Evolutionary conservation across 176 grass and related monocot species (phyloP).

Genomic region (Rhynchospora pubera): DNA sequence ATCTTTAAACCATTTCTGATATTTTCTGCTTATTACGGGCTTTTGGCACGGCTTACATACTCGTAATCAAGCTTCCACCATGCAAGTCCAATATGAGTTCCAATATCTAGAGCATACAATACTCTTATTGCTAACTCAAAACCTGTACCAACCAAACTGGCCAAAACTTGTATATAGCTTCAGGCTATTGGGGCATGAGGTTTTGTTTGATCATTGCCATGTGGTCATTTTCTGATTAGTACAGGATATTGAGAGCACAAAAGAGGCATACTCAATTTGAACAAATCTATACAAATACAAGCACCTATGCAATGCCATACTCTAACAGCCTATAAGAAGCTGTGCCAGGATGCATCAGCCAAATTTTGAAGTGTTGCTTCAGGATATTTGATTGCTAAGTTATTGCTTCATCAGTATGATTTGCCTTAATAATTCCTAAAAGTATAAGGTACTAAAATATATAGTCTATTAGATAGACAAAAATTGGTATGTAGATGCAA

Average conservation of each 20-base stretch:
- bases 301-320: background rate
- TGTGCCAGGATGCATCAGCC: background rate
- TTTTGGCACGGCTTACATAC: background rate
- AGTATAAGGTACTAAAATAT: background rate
- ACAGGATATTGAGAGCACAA: background rate
- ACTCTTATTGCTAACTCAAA: background rate
- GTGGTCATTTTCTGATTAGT: background rate
- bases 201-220: background rate
- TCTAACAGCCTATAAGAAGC: background rate
- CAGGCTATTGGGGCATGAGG: background rate
- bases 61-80: background rate
- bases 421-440: background rate
- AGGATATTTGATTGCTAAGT: background rate
- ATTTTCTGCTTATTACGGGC: background rate
- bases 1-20: background rate
- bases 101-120: background rate
- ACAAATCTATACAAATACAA: background rate
- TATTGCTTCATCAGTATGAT: background rate
- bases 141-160: background rate
- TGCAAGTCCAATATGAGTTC: background rate
- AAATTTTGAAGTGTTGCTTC: background rate
- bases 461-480: slow-evolving; percentile 1
- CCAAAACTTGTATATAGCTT: background rate
- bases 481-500: background rate
- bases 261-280: background rate